phyloP scores from a whole-genome alignment of 176 grass and related monocot species.

The Aegilops bicornis region DNA sequence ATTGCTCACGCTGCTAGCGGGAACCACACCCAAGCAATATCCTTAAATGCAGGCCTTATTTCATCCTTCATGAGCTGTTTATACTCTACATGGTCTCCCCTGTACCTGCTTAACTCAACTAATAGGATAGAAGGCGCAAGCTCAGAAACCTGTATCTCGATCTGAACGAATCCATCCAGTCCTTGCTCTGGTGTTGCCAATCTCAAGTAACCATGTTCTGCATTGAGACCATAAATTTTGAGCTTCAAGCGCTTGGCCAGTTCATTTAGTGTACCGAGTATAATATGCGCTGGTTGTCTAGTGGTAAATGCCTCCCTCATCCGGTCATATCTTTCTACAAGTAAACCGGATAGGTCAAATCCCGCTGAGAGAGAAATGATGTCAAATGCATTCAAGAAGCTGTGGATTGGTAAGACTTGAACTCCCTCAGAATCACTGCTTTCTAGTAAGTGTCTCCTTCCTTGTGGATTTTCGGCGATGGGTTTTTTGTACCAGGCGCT shows the following conservation, averaged over 20 bases:
- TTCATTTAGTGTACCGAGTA: slow-evolving; percentile 51
- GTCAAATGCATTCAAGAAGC: slow-evolving; percentile 57
- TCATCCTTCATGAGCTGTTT: slow-evolving; percentile 47
- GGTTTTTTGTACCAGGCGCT: slow-evolving; percentile 36
- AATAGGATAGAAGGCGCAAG: slow-evolving; percentile 40
- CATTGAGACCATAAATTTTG: slow-evolving; percentile 40
- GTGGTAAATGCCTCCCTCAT: slow-evolving; percentile 44
- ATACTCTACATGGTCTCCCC: slow-evolving; percentile 55
- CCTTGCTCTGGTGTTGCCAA: slow-evolving; percentile 44
- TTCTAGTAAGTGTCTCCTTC: slow-evolving; percentile 14
- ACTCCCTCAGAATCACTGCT: slow-evolving; percentile 9
- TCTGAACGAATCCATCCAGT: slow-evolving; percentile 48
- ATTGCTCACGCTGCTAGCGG: background rate
- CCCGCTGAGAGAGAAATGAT: slow-evolving; percentile 64
- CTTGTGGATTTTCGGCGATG: background rate
- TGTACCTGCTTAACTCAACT: slow-evolving; percentile 49
- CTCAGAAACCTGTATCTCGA: slow-evolving; percentile 49
- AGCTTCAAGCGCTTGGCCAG: slow-evolving; percentile 43
- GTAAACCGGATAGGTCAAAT: slow-evolving; percentile 5
- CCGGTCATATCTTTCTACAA: slow-evolving; percentile 18
- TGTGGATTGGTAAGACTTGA: slow-evolving; percentile 1
- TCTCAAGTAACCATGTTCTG: slow-evolving; percentile 42
- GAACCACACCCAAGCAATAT: slow-evolving; percentile 45
- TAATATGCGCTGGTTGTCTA: slow-evolving; percentile 24
- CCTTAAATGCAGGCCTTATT: slow-evolving; percentile 49